Conservation (phyloP, 2,329 filamentous ascomycete genomes). For the Fusarium globosum region DNA sequence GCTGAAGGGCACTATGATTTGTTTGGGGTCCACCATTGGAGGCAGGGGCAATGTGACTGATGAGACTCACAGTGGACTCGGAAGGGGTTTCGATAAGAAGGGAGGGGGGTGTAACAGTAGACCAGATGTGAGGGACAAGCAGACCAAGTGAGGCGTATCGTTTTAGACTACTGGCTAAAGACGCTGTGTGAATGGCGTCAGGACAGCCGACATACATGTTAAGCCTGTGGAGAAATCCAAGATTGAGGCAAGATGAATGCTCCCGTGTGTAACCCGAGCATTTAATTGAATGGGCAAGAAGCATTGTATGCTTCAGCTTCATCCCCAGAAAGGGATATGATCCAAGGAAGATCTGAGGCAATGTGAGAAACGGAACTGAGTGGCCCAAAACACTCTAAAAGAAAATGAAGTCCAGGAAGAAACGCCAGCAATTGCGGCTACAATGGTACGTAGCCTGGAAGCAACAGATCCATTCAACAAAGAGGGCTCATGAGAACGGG, state of each 20-base stretch:
- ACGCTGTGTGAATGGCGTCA: conserved; percentile 39
- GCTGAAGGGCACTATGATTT: conserved; percentile 32
- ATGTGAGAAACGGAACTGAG: conserved; percentile 26
- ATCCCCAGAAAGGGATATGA: conserved; percentile 1
- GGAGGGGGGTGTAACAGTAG: conserved; percentile 30
- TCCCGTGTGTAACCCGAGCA: conserved; percentile 18
- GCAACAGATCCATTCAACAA: conserved; percentile 19
- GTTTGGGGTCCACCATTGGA: conserved; percentile 34
- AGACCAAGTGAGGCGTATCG: conserved; percentile 43
- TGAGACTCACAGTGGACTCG: conserved; percentile 35
- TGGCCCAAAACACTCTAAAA: conserved; percentile 37
- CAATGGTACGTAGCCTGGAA: conserved; percentile 6
- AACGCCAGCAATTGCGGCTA: conserved; percentile 9
- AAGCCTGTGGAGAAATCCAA: conserved; percentile 7
- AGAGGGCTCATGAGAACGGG: conserved; percentile 35
- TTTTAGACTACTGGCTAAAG: conserved; percentile 38
- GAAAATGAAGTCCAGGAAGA: conserved; percentile 22
- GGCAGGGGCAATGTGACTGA: conserved; percentile 41
- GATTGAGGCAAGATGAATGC: conserved; percentile 10
- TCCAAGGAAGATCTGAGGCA: conserved; percentile 29
- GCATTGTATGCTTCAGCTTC: conserved; percentile 7
- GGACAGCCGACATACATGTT: conserved; percentile 18
- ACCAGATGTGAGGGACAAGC: conserved; percentile 25
- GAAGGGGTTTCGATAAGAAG: conserved; percentile 28
- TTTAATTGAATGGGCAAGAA: conserved; percentile 5